Percentiles rank a stretch among this genome's conserved stretches.
Conservation (phyloP, 1,139 yeast species). For the Hemisphaericaspora lyxosophila region DNA sequence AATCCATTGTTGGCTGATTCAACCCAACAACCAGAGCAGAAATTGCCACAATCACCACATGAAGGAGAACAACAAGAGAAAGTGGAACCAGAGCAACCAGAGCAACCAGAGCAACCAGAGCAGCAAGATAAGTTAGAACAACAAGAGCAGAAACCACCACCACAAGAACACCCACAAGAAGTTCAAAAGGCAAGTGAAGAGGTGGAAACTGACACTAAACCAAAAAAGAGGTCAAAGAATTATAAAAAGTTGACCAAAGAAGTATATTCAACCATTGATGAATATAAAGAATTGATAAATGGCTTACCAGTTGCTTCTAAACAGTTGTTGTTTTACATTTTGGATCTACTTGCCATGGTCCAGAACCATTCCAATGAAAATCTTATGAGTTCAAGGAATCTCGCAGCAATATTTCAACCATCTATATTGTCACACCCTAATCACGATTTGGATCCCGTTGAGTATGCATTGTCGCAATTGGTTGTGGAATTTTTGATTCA, state of each 20-base stretch:
- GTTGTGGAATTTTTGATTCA: slow-evolving; percentile 89
- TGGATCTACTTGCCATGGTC: slow-evolving; percentile 85
- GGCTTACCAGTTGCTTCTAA: slow-evolving; percentile 68
- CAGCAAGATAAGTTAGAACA: too few relatives aligned
- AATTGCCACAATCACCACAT: background rate
- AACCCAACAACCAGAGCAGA: background rate
- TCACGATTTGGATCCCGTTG: slow-evolving; percentile 90
- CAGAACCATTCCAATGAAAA: slow-evolving; percentile 76
- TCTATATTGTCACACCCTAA: slow-evolving; percentile 87
- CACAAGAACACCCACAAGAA: slow-evolving; percentile 2
- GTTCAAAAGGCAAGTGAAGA: background rate
- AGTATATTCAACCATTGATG: slow-evolving; percentile 66
- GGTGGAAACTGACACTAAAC: slow-evolving; percentile 3
- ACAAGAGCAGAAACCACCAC: too few relatives aligned
- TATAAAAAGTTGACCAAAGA: slow-evolving; percentile 53
- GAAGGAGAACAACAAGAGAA: slow-evolving; percentile 7
- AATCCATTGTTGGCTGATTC: slow-evolving; percentile 3
- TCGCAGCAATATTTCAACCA: slow-evolving; percentile 97
- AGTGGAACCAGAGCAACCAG: background rate
- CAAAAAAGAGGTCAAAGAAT: slow-evolving; percentile 28
- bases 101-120: slow-evolving; percentile 3
- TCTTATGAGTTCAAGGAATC: slow-evolving; percentile 87
- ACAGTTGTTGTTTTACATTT: slow-evolving; percentile 81
- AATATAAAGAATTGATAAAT: slow-evolving; percentile 68
- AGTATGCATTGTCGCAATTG: slow-evolving; percentile 81